Conservation (phyloP, 805 yeast genomes). For the Candida taoyuanica region DNA sequence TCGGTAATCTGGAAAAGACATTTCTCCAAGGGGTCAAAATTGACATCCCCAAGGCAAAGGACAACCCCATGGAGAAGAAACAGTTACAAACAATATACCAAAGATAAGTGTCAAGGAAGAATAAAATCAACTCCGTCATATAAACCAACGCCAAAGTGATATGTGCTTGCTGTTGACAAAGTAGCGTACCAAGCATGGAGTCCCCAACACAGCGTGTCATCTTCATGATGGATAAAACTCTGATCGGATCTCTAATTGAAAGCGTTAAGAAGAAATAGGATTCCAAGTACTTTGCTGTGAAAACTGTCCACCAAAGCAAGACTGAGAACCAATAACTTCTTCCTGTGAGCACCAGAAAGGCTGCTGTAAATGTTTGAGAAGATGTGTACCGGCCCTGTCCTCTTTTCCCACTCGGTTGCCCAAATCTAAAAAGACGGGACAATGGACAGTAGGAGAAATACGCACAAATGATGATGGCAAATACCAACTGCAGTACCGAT, state of each 20-base stretch:
- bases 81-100: slow-evolving; percentile 87
- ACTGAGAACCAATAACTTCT: slow-evolving; percentile 56
- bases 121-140: slow-evolving; percentile 61
- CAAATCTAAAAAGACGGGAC: slow-evolving; percentile 43
- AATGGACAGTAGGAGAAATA: slow-evolving; percentile 60
- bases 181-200: slow-evolving; percentile 40
- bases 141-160: slow-evolving; percentile 51
- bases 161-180: slow-evolving; percentile 56
- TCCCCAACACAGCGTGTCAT: slow-evolving; percentile 65
- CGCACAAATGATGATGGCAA: slow-evolving; percentile 51
- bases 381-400: slow-evolving; percentile 49
- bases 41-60: slow-evolving; percentile 74
- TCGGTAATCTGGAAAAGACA: slow-evolving; percentile 69
- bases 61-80: slow-evolving; percentile 61
- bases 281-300: slow-evolving; percentile 63
- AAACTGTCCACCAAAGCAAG: slow-evolving; percentile 64
- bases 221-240: slow-evolving; percentile 59
- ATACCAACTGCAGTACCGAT: slow-evolving; percentile 48
- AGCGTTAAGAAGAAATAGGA: slow-evolving; percentile 76
- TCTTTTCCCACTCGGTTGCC: slow-evolving; percentile 12
- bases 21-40: slow-evolving; percentile 89
- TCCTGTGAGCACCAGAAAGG: slow-evolving; percentile 49
- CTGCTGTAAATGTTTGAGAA: slow-evolving; percentile 54
- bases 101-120: slow-evolving; percentile 76
- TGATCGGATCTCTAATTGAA: slow-evolving; percentile 67